Base-by-base conservation (phyloP, 1,284 basidiomycete genomes). In the Violaceomyces palustris region DNA sequence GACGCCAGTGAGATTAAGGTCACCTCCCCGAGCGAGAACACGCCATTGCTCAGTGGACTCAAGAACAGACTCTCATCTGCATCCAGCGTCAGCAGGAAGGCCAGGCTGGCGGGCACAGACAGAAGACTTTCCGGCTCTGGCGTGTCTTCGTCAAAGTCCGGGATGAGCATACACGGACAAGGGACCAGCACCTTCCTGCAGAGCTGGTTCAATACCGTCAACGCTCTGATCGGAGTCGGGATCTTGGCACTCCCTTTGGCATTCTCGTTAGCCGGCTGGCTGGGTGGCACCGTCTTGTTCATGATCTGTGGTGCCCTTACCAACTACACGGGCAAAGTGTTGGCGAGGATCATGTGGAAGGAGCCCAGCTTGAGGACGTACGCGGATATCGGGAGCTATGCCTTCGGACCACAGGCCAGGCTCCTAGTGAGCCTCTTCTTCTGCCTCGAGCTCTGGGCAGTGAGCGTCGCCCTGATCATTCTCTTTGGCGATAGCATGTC, bases 171-270 rank as follows among this genome's bases (percentile, higher is more conserved):
- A 8, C 39, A 37, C 9, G 47, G 52, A 15, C 40, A 52, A 11
- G 63, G 66, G 14, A 59, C 52, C 29, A 64, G 60, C 44, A 71
- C 69, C 0, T 56, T 71, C 23, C 46, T 60, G 14, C 69, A 72
- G 44, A 65, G 64, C 19, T 70, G 66, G 69, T 72, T 72, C 62
- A 72, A 72, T 40, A 64, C 61, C 6, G 59, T 72, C 44, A 72
- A 72, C 45, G 69, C 67, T 4, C 50, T 72, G 3, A 55, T 71
- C 17, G 69, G 69, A 9, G 62, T 72, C 12, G 67, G 69, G 18
- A 69, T 72, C 25, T 56, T 72, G 32, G 65, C 67, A 9, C 45
- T 72, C 6, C 69, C 69, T 6, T 57, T 72, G 17, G 69, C 69
- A 4, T 65, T 72, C 21, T 60, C 64, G 2, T 57, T 64, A 11